Evolutionary conservation across 225 moss, liverwort and hornwort species (phyloP), one percentile per base, ranked within the genome.

Genomic region (Pseudoscleropodium purum): DNA sequence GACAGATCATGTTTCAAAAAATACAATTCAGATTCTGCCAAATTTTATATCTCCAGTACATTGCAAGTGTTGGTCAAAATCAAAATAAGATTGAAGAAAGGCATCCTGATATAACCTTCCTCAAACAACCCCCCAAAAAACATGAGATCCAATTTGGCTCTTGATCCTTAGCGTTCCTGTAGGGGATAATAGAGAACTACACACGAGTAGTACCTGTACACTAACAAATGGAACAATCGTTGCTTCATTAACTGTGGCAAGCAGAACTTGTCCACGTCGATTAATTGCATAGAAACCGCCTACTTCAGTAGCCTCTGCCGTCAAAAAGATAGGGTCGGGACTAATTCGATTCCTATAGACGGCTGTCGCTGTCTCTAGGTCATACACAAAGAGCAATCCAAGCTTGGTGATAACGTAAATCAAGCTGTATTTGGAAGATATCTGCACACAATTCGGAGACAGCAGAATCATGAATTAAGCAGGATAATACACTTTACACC

Each of bases 361-460:
- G 63, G 97, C 97, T 70, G 96, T 98, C 39, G 98, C 98, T 61
- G 96, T 98, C 93, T 98, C 98, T 82, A 98, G 87, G 74, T 98
- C 98, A 87, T 98, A 98, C 49, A 98, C 98, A 89, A 98, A 98
- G 54, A 98, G 95, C 84, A 98, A 95, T 11, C 98, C 97, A 86
- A 98, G 96, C 92, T 98, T 98, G 73, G 98, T 98, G 73, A 98
- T 98, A 10, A 98, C 97, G 89, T 96, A 97, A 84, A 98, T 95
- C 91, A 98, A 87, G 79, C 93, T 94, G 91, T 97, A 98, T 85
- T 98, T 98, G 82, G 95, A 94, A 37, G 98, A 94, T 84, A 97
- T 96, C 98, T 96, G 96, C 87, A 91, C 64, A 79, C 82, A 68
- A 51, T 79, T 75, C 49, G 18, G 63, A 76, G 88, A 90, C 37